Evolutionary conservation across 163 green algal species (phyloP).

Genomic region (Volvox carteri): DNA sequence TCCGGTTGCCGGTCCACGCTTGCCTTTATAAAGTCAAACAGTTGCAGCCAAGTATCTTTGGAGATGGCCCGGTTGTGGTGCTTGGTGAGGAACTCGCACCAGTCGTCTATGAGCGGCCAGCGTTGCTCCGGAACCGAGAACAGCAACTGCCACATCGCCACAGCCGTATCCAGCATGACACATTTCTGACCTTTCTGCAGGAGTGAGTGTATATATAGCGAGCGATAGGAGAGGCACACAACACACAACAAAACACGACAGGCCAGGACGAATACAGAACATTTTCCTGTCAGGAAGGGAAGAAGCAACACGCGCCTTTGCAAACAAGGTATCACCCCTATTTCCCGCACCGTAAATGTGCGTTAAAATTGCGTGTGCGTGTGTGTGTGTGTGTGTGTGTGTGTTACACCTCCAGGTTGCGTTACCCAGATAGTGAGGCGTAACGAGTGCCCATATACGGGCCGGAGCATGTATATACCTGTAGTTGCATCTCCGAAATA

Average conservation of each 20-base stretch:
- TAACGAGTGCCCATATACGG: too few species aligned
- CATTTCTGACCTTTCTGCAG: slow-evolving; percentile 94
- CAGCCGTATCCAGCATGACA: slow-evolving; percentile 90
- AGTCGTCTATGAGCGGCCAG: slow-evolving; percentile 64
- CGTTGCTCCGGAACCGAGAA: slow-evolving; percentile 65
- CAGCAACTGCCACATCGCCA: slow-evolving; percentile 91
- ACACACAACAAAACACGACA: background rate
- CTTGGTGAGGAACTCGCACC: slow-evolving; percentile 85
- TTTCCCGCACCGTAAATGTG: too few species aligned
- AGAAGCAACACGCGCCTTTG: background rate
- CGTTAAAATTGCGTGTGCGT: too few species aligned
- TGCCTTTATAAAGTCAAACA: slow-evolving; percentile 90
- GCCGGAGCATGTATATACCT: too few species aligned
- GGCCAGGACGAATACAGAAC: background rate
- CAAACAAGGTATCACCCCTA: too few species aligned
- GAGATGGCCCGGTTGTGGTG: slow-evolving; percentile 91
- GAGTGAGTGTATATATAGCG: too few species aligned
- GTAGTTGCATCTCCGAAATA: too few species aligned
- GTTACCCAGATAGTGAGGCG: too few species aligned
- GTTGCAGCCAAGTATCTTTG: slow-evolving; percentile 95
- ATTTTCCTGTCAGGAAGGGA: background rate
- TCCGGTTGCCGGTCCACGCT: too few species aligned
- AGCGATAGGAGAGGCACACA: too few species aligned
- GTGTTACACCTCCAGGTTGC: too few species aligned
- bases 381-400: too few species aligned